Base-by-base conservation (phyloP, 2,329 filamentous ascomycete species). In the Keithomyces neogunnii region DNA sequence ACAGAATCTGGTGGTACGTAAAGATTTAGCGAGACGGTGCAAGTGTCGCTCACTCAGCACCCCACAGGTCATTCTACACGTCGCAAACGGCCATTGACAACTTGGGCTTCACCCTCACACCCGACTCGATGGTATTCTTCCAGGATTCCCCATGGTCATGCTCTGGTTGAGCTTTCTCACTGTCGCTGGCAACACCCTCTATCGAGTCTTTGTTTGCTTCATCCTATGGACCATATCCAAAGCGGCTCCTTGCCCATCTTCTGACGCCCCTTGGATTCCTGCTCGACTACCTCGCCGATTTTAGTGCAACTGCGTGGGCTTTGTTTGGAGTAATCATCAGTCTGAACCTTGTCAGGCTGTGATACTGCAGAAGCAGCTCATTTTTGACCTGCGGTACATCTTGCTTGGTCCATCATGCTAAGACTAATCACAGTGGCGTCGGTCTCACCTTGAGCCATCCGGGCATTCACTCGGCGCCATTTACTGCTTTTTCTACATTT, bases 201-300 rank as follows among this genome's bases (percentile, higher is more conserved):
- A 82, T 52, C 82, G 81, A 0, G 66, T 81, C 26, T 71, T 83
- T 49, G 69, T 84, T 0, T 73, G 82, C 1, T 62, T 84, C 1
- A 67, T 78, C 7, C 74, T 86, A 38, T 86, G 80, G 80, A 63
- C 62, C 5, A 72, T 77, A 57, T 76, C 68, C 45, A 79, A 74
- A 56, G 49, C 74, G 3, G 61, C 69, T 0, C 73, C 76, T 0
- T 61, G 67, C 4, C 51, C 65, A 46, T 61, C 69, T 0, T 58
- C 63, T 0, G 72, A 70, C 46, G 36, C 63, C 76, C 0, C 64
- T 84, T 0, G 64, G 69, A 1, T 85, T 84, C 55, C 67, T 85
- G 0, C 73, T 86, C 9, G 74, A 84, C 48, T 79, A 86, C 60
- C 81, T 0, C 73, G 81, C 45, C 70, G 82, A 5, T 84, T 80